Base-by-base conservation (phyloP, 495 filamentous ascomycete species). In the Apiosordaria backusii region DNA sequence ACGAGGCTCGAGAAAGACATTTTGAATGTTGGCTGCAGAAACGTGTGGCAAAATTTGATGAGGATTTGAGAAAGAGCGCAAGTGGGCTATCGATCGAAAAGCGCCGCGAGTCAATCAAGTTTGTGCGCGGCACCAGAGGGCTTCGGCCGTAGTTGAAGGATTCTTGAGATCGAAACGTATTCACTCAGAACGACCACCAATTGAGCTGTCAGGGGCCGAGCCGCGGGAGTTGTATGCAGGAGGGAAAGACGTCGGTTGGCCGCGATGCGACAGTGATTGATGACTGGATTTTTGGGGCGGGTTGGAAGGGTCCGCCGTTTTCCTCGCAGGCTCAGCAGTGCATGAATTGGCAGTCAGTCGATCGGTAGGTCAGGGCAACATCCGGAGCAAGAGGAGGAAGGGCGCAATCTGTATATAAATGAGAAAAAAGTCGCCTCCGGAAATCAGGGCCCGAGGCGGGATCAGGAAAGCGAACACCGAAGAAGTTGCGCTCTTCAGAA, bases 1-100 rank as follows among this genome's bases (percentile, higher is more conserved):
- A 97, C 91, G 27, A 97, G 87, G 69, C 88, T 89, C 15, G 93
- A 96, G 79, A 96, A 96, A 1, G 93, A 97, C 93, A 97, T 97
- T 64, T 45, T 80, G 60, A 15, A n/a, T 0, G 57, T 40, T 16
- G 35, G 52, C 35, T 13, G 10, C 35, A 45, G 59, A 24, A 19
- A 63, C 6, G 57, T 18, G 22, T 22, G 13, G 60, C 29, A 13
- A 27, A 58, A 26, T 22, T 3, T 16, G 59, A 57, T 9, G 35
- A 52, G 7, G 52, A 27, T 10, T 52, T 22, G 65, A 57, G 21
- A 19, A 26, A 54, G 7, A 35, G 29, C 9, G 29, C 5, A 55
- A 19, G 58, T 54, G 19, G 40, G 52, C 29, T 0, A 23, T 18
- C n/a, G 4, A 58, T 23, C 13, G 7, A 58, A 21, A 15, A 59